Percentiles rank a stretch among this genome's conserved stretches.
Conservation (phyloP, 768 basidiomycete genomes). For the Pulveroboletus sp. region DNA sequence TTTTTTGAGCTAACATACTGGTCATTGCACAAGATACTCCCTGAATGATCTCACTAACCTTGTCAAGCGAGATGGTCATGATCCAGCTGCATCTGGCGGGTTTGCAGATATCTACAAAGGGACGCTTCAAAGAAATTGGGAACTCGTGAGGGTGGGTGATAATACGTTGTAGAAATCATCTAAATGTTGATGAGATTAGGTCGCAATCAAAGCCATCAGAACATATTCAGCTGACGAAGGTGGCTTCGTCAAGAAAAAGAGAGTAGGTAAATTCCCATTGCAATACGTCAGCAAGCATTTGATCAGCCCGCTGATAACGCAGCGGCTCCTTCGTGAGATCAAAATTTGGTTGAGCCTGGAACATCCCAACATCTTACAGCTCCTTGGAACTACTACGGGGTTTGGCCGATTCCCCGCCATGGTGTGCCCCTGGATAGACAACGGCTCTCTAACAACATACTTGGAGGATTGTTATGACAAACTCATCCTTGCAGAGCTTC, state of each 20-base stretch:
- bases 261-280: background rate
- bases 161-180: too few relatives aligned
- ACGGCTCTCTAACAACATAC: constrained; percentile 21
- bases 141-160: constrained; percentile 1
- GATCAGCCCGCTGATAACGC: background rate
- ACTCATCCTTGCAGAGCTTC: constrained; percentile 6
- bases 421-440: constrained; percentile 28
- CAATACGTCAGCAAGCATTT: background rate
- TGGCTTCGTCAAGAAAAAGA: constrained; percentile 11
- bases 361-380: constrained; percentile 23
- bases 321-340: constrained; percentile 30
- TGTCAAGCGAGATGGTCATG: constrained; percentile 7
- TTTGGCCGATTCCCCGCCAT: constrained; percentile 29
- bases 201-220: constrained; percentile 18
- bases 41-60: constrained; percentile 7
- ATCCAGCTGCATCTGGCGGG: constrained; percentile 14
- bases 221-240: constrained; percentile 11
- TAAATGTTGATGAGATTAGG: background rate
- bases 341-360: constrained; percentile 24
- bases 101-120: constrained; percentile 18
- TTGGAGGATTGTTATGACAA: constrained; percentile 10
- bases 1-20: background rate
- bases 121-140: constrained; percentile 5
- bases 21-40: background rate
- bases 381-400: constrained; percentile 16